Conservation (phyloP, 2,329 filamentous ascomycete species). For the Aspergillus sp. region DNA sequence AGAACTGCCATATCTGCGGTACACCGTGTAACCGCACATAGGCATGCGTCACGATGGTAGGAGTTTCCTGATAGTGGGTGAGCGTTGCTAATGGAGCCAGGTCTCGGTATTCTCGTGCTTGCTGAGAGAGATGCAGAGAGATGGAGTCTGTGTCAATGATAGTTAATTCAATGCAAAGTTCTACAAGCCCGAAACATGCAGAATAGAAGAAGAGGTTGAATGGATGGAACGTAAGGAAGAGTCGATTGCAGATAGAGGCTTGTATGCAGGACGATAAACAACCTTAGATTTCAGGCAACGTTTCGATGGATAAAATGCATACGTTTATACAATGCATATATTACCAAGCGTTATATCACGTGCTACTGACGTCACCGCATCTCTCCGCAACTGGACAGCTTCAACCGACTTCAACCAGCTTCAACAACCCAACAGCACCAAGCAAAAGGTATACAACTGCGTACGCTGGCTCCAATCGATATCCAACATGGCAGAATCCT, state of each 20-base stretch:
- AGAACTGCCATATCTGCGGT: constrained; percentile 35
- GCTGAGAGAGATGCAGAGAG: too few relatives aligned
- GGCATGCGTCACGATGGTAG: constrained; percentile 5
- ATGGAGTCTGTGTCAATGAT: too few relatives aligned
- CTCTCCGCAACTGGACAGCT: neutral
- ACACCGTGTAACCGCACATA: constrained; percentile 18
- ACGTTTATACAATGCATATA: too few relatives aligned
- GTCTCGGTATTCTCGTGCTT: neutral
- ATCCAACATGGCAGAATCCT: constrained; percentile 18
- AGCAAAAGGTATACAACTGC: too few relatives aligned
- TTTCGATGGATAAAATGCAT: too few relatives aligned
- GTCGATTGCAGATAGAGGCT: too few relatives aligned
- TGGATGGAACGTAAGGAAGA: too few relatives aligned
- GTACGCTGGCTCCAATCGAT: neutral
- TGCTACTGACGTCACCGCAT: neutral
- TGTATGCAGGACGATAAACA: too few relatives aligned
- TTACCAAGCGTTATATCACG: neutral
- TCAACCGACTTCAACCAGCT: neutral
- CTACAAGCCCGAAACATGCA: too few relatives aligned
- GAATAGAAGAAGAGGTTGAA: too few relatives aligned
- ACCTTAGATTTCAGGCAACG: too few relatives aligned
- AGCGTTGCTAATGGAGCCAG: neutral
- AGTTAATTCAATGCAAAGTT: neutral
- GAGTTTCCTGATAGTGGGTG: neutral
- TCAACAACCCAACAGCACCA: too few relatives aligned